A percentile compares a stretch with the other conserved stretches of the same genome.
Conservation (phyloP, 495 filamentous ascomycete species). For the Glarea lozoyensis region DNA sequence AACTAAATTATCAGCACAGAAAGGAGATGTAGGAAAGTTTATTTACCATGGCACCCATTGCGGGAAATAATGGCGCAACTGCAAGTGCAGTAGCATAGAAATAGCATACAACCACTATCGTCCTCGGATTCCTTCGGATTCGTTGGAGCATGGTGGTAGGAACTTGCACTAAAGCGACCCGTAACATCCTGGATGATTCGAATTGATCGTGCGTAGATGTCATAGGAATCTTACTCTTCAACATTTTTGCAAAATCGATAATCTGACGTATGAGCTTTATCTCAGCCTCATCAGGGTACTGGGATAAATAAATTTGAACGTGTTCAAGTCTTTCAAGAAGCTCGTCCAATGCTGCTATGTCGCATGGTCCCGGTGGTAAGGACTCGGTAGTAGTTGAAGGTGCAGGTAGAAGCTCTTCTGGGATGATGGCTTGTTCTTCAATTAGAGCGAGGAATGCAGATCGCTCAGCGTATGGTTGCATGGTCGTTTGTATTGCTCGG, state of each 20-base stretch:
- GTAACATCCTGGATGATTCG: not conserved
- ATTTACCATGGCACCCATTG: slow-evolving; percentile 3
- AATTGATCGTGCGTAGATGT: not conserved
- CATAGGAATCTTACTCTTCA: not conserved
- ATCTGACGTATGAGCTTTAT: not conserved
- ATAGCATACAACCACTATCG: not conserved
- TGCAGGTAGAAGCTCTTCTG: not conserved
- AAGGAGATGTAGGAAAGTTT: not conserved
- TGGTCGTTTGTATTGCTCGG: not conserved
- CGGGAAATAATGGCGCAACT: not conserved
- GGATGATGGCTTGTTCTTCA: not conserved
- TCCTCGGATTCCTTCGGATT: not conserved
- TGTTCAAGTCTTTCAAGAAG: not conserved
- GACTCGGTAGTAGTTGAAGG: slow-evolving; percentile 1
- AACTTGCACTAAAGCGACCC: not conserved
- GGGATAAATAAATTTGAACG: not conserved
- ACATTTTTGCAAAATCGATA: not conserved
- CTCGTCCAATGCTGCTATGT: not conserved
- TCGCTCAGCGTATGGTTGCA: not conserved
- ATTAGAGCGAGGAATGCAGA: not conserved
- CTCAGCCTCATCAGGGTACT: not conserved
- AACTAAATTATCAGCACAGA: not conserved
- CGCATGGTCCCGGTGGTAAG: not conserved
- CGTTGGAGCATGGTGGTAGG: not conserved
- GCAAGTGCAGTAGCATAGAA: not conserved